phyloP scores from a whole-genome alignment of 139 green algal genomes.

The Tetradesmus lagerheimii region DNA sequence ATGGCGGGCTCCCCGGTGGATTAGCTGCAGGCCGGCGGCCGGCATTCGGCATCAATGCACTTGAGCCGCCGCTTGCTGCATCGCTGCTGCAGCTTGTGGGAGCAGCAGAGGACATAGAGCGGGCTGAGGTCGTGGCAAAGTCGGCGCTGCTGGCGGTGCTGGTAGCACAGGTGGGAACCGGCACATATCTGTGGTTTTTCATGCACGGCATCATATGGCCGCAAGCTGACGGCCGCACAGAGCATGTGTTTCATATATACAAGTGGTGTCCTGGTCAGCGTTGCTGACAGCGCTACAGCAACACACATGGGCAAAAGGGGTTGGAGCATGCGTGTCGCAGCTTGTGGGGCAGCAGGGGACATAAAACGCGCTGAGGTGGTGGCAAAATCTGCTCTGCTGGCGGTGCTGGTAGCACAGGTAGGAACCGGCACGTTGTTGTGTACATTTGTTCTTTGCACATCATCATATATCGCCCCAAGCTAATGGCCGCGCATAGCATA shows the following conservation, averaged over 20 bases:
- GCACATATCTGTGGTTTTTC: too few species aligned
- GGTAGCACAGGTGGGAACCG: slow-evolving; percentile 48
- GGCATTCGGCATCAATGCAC: slow-evolving; percentile 70
- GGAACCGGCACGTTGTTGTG: background rate
- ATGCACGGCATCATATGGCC: too few species aligned
- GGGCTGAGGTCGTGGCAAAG: slow-evolving; percentile 45
- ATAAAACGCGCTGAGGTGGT: background rate
- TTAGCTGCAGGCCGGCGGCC: slow-evolving; percentile 65
- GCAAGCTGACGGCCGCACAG: too few species aligned
- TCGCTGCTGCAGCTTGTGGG: slow-evolving; percentile 45
- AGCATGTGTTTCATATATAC: too few species aligned
- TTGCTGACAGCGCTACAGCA: too few species aligned
- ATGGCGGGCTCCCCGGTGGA: slow-evolving; percentile 57
- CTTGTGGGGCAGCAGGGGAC: background rate
- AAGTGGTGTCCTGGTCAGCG: too few species aligned
- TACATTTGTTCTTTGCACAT: too few species aligned
- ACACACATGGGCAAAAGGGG: too few species aligned
- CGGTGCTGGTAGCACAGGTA: background rate
- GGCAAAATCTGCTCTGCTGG: background rate
- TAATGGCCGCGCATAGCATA: too few species aligned
- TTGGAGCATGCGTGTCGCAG: too few species aligned
- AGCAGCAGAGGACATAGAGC: slow-evolving; percentile 22
- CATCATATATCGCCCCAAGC: too few species aligned
- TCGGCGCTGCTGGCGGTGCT: slow-evolving; percentile 63
- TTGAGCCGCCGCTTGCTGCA: slow-evolving; percentile 44